Evolutionary conservation across 192 early-diverging fungal genomes (phyloP), one percentile per base, ranked within the genome.

Genomic region (Coemansia sp.): DNA sequence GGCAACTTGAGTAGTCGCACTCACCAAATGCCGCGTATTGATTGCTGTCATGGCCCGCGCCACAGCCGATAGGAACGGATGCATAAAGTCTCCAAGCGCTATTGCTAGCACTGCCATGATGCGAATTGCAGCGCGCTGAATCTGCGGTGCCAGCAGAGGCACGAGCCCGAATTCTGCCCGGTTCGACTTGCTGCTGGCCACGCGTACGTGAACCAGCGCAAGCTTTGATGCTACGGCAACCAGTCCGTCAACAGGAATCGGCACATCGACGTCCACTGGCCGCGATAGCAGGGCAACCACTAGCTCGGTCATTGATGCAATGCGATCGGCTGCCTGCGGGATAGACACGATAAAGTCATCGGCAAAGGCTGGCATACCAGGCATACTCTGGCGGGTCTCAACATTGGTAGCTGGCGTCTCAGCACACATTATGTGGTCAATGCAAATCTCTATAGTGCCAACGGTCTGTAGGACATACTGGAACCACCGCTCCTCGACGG

Each of bases 401-500:
- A 23, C 48, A 46, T 53, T 53, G 13, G 23, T 26, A 31, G 24
- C 14, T 31, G 53, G 10, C 1, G 36, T 18, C 0, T 70, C 60
- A 13, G 56, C 60, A 34, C 71, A 83, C 71, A 75, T 70, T 31
- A 77, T 59, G 39, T 72, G 70, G 31, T 73, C 76, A n/a, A 83
- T 51, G 63, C 76, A 83, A n/a, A 13, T 42, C 18, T 61, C 37
- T n/a, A 83, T 77, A 1, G 76, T 78, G 18, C 71, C 81, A 9
- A 78, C 28, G 8, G 76, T 65, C 55, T 65, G 53, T 60, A 69
- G 67, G 7, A 59, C 50, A 23, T 51, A 59, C 56, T 74, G 57
- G 64, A 75, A 83, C 81, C 81, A 83, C 34, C 72, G 76, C 39
- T 83, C 81, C 36, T 77, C 81, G 14, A 62, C 58, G 7, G 76